Evolutionary conservation across 768 basidiomycete genomes (phyloP).

Genomic region (Dacryopinax primogenitus): DNA sequence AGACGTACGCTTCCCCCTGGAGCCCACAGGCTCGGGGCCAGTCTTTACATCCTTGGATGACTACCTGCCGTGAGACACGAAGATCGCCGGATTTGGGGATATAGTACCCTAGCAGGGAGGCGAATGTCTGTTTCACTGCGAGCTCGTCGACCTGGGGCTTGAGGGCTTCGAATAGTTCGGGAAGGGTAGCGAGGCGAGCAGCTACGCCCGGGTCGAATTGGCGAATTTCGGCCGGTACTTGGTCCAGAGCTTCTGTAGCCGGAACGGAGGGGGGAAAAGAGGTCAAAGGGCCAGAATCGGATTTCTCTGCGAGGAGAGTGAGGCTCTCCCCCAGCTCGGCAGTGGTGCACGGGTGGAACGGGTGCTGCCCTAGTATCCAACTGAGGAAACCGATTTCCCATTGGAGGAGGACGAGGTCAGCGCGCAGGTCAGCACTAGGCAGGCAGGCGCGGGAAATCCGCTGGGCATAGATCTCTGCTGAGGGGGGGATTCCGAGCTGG

Average conservation of each 20-base stretch:
- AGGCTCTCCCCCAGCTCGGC: conserved; percentile 39
- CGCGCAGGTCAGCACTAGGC: conserved; percentile 47
- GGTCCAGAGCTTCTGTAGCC: background rate
- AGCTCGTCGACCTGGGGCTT: conserved; percentile 31
- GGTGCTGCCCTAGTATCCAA: conserved; percentile 50
- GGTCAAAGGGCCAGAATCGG: conserved; percentile 35
- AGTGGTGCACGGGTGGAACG: conserved; percentile 47
- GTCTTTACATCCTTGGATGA: conserved; percentile 45
- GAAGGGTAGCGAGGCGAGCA: conserved; percentile 20
- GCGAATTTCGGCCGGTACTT: background rate
- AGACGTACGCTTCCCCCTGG: conserved; percentile 39
- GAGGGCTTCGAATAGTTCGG: conserved; percentile 17
- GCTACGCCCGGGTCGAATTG: conserved; percentile 16
- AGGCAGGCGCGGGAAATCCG: conserved; percentile 49
- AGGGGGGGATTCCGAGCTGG: conserved; percentile 70
- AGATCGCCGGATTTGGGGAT: conserved; percentile 39
- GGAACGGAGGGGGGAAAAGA: conserved; percentile 24
- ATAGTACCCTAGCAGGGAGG: conserved; percentile 63
- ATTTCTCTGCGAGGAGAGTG: conserved; percentile 33
- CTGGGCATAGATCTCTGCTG: conserved; percentile 64
- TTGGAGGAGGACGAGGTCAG: conserved; percentile 64
- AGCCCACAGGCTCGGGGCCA: conserved; percentile 52
- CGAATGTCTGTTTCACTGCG: conserved; percentile 47
- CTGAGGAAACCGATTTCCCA: conserved; percentile 63
- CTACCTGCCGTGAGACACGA: conserved; percentile 31